A percentile compares a stretch with the other conserved stretches of the same genome.
Evolutionary conservation across 2,329 filamentous ascomycete species (phyloP).

Genomic region (Byssothecium circinans): DNA sequence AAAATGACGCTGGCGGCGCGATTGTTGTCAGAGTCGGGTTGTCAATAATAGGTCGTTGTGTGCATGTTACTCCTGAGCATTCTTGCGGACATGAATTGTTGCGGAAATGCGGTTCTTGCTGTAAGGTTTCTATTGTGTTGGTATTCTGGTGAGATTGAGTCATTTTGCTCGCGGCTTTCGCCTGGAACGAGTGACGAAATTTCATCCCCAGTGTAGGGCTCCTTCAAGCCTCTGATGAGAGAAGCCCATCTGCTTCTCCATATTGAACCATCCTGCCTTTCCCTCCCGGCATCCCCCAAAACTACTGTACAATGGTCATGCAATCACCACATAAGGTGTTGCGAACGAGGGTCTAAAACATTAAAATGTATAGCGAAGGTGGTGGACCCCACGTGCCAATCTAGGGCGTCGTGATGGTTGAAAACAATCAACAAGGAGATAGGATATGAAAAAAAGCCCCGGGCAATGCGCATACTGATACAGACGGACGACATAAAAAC

Average conservation of each 20-base stretch:
- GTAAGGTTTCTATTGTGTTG: conserved; percentile 24
- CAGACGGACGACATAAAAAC: conserved; percentile 24
- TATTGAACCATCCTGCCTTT: background rate
- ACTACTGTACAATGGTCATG: conserved; percentile 43
- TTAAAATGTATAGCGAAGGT: conserved; percentile 42
- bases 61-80: too few species aligned
- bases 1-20: background rate
- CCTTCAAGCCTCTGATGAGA: conserved; percentile 10
- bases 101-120: too few species aligned
- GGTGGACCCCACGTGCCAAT: conserved; percentile 24
- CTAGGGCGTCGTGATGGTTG: conserved; percentile 13
- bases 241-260: conserved; percentile 5
- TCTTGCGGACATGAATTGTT: too few species aligned
- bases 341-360: conserved; percentile 44
- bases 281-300: conserved; percentile 8
- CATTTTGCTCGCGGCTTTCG: conserved; percentile 25
- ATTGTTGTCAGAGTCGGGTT: background rate
- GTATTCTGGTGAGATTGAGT: conserved; percentile 21
- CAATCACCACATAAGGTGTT: conserved; percentile 19
- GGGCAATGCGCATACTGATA: conserved; percentile 30
- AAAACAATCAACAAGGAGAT: conserved; percentile 5
- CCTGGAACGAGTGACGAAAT: conserved; percentile 16
- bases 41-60: background rate
- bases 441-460: conserved; percentile 4
- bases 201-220: conserved; percentile 6